Base-by-base conservation (phyloP, 257 asterid genomes). In the Solanum gracilifrons region DNA sequence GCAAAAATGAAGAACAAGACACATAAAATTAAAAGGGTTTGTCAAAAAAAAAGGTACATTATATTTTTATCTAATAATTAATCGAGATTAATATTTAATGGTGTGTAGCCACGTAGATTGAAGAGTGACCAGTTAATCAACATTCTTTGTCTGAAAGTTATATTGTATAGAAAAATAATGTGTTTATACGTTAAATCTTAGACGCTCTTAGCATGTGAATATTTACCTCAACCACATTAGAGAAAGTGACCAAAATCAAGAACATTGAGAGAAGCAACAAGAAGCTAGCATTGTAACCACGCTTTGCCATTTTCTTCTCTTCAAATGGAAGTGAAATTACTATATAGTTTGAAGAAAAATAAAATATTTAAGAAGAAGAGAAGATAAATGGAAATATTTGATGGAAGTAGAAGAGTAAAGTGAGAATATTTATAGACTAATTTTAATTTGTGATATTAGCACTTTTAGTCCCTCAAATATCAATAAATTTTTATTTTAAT, bases 191-290 rank as follows among this genome's bases (percentile, higher is more conserved):
- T 69, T 15, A 69, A 31, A 69, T 29, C 3, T 15, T 69, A 12
- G 7, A 69, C 1, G 6, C 20, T 29, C 0, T 13, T 29, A 31
- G 2, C 6, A 13, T 16, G 3, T 1, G 0, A 72, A 0, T 32
- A 72, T 62, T 76, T 75, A 89, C 93, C 91, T 88, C 88, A 23
- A 75, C 90, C 13, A 89, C 33, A 37, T 72, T 46, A 31, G 90
- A 69, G 73, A 89, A 84, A 46, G 90, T 75, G 23, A 87, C 43
- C 68, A 90, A 39, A 15, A 89, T 35, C 43, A 86, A 79, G 27
- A 91, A 76, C 66, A 91, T 33, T 51, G 92, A 87, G 39, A 89
- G 33, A 15, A 91, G 60, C 77, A 91, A 60, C 86, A 91, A 55
- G 66, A 79, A 39, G 85, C 55, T 48, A 8, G 33, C 86, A 83